Base-by-base conservation (phyloP, 345 rosid species). In the Aquilaria sinensis region DNA sequence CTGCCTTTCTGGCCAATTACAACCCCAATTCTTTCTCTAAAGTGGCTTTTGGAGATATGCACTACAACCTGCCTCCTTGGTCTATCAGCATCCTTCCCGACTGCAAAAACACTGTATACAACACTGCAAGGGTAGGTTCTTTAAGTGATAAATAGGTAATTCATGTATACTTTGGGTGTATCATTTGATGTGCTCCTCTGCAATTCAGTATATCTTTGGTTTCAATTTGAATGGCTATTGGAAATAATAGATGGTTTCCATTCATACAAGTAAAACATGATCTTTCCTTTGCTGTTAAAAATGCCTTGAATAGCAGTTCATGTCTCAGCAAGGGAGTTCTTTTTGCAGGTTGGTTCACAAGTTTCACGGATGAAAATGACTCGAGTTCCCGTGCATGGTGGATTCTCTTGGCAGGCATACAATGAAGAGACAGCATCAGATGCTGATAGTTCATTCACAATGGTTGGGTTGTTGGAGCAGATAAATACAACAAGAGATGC, bases 61-160 rank as follows among this genome's bases (percentile, higher is more conserved):
- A 91, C 75, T 91, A 89, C 75, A 85, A 91, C 72, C 76, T 95
- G 51, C 99, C 99, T 71, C 96, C 99, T 6, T 95, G 99, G 99
- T 91, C 99, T 68, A 80, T 95, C 60, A 95, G 99, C 79, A 87
- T 95, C 72, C 96, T 95, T 60, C 98, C 97, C 9, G 98, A 91
- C 79, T 95, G 98, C 91, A 87, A 87, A 84, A 91, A 89, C 77
- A 95, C 98, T 3, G 96, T 81, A 47, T 95, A 91, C 81, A 91
- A 95, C 83, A 95, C 99, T 57, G 99, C 98, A 70, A 81, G 96
- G 86, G 99, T 91, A 64, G 79, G 85, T 37, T 37, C 43, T 37
- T 37, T 23, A 23, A 23, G 23, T 23, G 23, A 23, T 23, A 23
- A 23, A 23, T 23, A 23, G 23, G 23, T 23, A 23, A 23, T 23